These are phyloP conservation scores for Rubia yunnanensis DNA, from an alignment of 257 asterid genomes.

Conservation along the genomic window DNA sequence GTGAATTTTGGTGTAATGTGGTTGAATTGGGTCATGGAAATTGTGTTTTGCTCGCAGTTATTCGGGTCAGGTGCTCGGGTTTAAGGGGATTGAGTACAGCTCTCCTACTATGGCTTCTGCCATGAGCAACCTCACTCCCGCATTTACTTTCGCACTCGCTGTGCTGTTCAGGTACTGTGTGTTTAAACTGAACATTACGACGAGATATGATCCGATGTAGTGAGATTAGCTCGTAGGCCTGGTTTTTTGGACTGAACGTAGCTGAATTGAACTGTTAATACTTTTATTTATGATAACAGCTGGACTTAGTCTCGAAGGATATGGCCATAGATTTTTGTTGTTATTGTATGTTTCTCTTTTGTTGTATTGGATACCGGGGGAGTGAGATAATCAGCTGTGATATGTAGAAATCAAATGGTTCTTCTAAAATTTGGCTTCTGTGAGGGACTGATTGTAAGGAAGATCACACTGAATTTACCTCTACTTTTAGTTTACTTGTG, in stretches of 20 bases:
- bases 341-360: not conserved
- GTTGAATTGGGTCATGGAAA: not conserved
- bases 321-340: not conserved
- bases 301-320: not conserved
- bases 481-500: not conserved
- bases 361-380: not conserved
- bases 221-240: too few relatives aligned
- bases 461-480: not conserved
- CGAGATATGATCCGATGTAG: not conserved
- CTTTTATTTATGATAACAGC: too few relatives aligned
- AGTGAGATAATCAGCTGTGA: not conserved
- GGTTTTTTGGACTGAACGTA: too few relatives aligned
- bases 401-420: not conserved
- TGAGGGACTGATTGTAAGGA: not conserved
- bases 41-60: constrained; percentile 3
- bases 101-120: constrained; percentile 74
- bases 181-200: not conserved
- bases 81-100: constrained; percentile 49
- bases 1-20: not conserved
- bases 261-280: too few relatives aligned
- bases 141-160: constrained; percentile 41
- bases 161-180: constrained; percentile 23
- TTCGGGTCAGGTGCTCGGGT: constrained; percentile 19
- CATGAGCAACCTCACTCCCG: constrained; percentile 63
- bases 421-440: not conserved